Evolutionary conservation across 2,329 filamentous ascomycete species (phyloP), one percentile per base, ranked within the genome.

Genomic region (Colletotrichum viniferum): DNA sequence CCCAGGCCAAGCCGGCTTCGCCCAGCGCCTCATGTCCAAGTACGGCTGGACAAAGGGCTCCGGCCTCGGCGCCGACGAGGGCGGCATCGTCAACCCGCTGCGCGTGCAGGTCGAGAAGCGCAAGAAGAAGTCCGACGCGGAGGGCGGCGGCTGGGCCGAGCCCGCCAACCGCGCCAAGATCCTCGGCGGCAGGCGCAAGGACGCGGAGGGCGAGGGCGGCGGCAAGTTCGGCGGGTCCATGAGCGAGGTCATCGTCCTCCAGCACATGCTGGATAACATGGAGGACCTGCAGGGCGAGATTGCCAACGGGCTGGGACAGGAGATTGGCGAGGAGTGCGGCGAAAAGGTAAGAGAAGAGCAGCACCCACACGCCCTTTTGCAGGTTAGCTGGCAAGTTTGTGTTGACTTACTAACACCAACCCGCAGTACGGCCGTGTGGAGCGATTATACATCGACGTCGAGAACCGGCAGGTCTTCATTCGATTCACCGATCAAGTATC

Each of bases 311-410:
- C 86, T 99, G 66, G 93, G 96, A 79, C 96, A 98, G 85, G 96
- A 98, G 83, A 98, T 99, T 84, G 97, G 97, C 8, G 95, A 98
- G 81, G 95, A 98, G 82, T 98, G 97, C 84, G 93, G 93, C 65
- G 92, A 95, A 78, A 96, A 96, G 89, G 91, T 93, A 76, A 72
- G 77, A 48, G 43, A 48, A 48, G 18, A 48, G n/a, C 43, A n/a
- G n/a, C n/a, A 48, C 16, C 9, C 43, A 21, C 26, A 28, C 26
- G 26, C 26, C 26, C n/a, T n/a, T 48, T 48, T 48, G 3, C 43
- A 21, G 6, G 43, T 21, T 48, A 6, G 43, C 43, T 48, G 10
- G 43, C 43, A 7, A 48, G 5, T 28, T 26, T 16, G 21, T 58
- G 24, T 38, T 38, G 13, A 28, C 16, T 58, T 58, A 48, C 67